These are phyloP conservation scores for Mucor indicus DNA, from an alignment of 371 early-diverging fungal genomes.

Conservation along the genomic window DNA sequence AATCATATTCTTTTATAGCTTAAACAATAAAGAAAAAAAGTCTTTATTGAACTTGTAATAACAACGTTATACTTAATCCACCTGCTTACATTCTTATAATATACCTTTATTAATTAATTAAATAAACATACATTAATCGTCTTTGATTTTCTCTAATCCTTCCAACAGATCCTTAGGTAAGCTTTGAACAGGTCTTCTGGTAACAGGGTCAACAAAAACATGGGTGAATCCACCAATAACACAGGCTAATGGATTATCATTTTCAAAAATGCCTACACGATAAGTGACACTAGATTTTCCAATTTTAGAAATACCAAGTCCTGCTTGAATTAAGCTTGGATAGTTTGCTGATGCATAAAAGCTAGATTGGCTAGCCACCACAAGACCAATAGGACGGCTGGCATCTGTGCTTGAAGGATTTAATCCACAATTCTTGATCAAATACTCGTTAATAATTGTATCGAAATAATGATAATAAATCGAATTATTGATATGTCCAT, in stretches of 20 bases:
- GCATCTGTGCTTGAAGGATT: conserved; percentile 28
- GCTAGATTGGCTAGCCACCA: conserved; percentile 49
- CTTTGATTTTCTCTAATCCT: conserved; percentile 13
- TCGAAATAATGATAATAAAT: conserved; percentile 62
- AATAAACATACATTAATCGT: neutral
- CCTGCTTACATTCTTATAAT: neutral
- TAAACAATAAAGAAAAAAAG: too few relatives aligned
- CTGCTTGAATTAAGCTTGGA: conserved; percentile 54
- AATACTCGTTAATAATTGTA: conserved; percentile 56
- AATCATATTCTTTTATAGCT: too few relatives aligned
- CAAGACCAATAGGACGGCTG: conserved; percentile 52
- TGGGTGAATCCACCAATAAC: conserved; percentile 49
- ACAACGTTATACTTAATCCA: too few relatives aligned
- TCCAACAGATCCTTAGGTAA: conserved; percentile 23
- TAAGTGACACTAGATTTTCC: conserved; percentile 59
- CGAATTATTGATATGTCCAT: conserved; percentile 65
- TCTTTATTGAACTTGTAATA: neutral
- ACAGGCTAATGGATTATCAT: conserved; percentile 28
- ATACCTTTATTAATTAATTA: conserved; percentile 1
- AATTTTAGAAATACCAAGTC: conserved; percentile 51
- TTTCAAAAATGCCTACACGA: conserved; percentile 59
- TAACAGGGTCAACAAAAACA: conserved; percentile 41
- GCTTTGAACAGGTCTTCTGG: conserved; percentile 29
- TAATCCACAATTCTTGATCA: conserved; percentile 50
- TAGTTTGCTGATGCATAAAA: conserved; percentile 52